A percentile compares a stretch with the other conserved stretches of the same genome.
Conservation (phyloP, 257 asterid genomes). For the Orobanche coerulescens region DNA sequence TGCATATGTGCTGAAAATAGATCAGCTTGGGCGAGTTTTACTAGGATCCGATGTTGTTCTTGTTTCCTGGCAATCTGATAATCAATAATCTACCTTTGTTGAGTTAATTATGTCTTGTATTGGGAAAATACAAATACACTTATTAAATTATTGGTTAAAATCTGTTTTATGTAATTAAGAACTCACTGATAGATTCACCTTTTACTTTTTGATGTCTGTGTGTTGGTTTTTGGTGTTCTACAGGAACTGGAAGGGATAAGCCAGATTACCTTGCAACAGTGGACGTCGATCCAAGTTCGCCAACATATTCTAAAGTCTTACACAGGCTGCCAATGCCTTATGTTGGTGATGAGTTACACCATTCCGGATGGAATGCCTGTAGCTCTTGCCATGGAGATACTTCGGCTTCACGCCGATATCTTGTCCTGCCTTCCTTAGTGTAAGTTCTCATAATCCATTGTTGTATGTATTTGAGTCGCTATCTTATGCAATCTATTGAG, state of each 20-base stretch:
- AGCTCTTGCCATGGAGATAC: slow-evolving; percentile 92
- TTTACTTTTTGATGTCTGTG: too few species aligned
- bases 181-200: too few species aligned
- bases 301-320: slow-evolving; percentile 66
- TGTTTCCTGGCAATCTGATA: too few species aligned
- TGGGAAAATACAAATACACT: too few species aligned
- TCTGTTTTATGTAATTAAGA: neutral
- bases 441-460: slow-evolving; percentile 24
- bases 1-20: too few species aligned
- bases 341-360: slow-evolving; percentile 81
- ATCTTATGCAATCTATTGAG: neutral
- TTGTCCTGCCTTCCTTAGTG: slow-evolving; percentile 84
- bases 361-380: slow-evolving; percentile 98
- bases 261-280: slow-evolving; percentile 95
- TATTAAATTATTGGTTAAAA: too few species aligned
- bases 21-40: too few species aligned
- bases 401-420: slow-evolving; percentile 63
- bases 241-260: slow-evolving; percentile 77
- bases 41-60: too few species aligned
- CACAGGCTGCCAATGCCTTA: slow-evolving; percentile 95
- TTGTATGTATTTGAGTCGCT: neutral
- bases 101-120: too few species aligned
- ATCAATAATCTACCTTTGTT: too few species aligned
- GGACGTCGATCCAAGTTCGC: slow-evolving; percentile 80
- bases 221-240: neutral